Conservation (phyloP, 495 filamentous ascomycete genomes). For the Tuber microsphaerosporum region DNA sequence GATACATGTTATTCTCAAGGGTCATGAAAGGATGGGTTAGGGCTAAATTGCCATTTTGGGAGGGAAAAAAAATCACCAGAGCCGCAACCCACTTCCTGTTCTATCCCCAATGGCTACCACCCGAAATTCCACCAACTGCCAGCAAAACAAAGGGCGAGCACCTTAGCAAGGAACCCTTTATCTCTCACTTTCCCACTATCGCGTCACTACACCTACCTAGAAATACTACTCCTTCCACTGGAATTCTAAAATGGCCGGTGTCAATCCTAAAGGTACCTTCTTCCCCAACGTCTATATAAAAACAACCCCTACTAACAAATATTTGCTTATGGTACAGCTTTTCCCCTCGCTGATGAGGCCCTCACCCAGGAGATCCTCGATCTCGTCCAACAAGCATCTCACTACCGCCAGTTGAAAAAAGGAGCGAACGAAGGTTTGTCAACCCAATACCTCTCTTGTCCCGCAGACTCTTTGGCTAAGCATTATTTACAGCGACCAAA, state of each 20-base stretch:
- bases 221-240: conserved; percentile 7
- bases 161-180: conserved; percentile 42
- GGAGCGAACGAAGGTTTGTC: conserved; percentile 55
- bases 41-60: not conserved
- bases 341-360: conserved; percentile 77
- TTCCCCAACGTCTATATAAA: not conserved
- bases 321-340: conserved; percentile 51
- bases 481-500: conserved; percentile 56
- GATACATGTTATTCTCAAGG: not conserved
- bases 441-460: not conserved
- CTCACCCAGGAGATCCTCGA: conserved; percentile 78
- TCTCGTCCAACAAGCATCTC: conserved; percentile 74
- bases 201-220: not conserved
- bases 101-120: not conserved
- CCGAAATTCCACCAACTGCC: conserved; percentile 15
- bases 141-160: conserved; percentile 41
- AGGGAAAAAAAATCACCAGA: conserved; percentile 17
- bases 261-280: conserved; percentile 38
- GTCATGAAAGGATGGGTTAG: not conserved
- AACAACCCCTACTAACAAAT: conserved; percentile 22
- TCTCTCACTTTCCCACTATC: conserved; percentile 8
- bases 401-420: conserved; percentile 85
- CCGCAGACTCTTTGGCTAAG: conserved; percentile 25
- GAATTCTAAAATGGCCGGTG: conserved; percentile 25
- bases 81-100: conserved; percentile 17